phyloP scores from a whole-genome alignment of 73 alveolate species.

The Durusdinium trenchii region DNA sequence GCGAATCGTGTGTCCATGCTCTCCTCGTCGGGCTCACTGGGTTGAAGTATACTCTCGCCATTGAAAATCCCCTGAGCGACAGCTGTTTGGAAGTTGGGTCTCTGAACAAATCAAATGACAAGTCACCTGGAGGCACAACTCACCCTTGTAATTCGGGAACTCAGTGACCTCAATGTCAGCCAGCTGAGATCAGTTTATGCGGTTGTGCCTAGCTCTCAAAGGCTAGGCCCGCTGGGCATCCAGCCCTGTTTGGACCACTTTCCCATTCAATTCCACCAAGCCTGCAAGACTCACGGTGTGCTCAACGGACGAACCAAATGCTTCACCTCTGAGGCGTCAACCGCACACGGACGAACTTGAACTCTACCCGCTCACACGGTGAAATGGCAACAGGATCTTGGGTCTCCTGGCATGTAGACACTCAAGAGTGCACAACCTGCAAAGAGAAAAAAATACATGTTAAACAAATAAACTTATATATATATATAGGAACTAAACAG shows the following conservation, averaged over 20 bases:
- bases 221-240: not conserved
- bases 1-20: too few species aligned
- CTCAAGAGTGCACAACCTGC: not conserved
- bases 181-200: not conserved
- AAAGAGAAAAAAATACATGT: not conserved
- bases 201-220: not conserved
- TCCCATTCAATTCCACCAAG: slow-evolving; percentile 81
- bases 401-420: slow-evolving; percentile 48
- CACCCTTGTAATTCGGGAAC: slow-evolving; percentile 58
- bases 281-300: not conserved
- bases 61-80: slow-evolving; percentile 68
- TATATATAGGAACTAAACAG: not conserved
- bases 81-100: not conserved
- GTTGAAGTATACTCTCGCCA: slow-evolving; percentile 75
- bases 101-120: not conserved
- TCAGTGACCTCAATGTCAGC: slow-evolving; percentile 50
- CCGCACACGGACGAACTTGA: slow-evolving; percentile 49
- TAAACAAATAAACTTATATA: not conserved
- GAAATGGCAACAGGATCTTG: slow-evolving; percentile 68
- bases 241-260: slow-evolving; percentile 68
- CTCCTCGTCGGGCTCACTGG: slow-evolving; percentile 32
- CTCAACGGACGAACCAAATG: too few species aligned
- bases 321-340: not conserved
- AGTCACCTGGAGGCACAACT: slow-evolving; percentile 63
- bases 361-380: slow-evolving; percentile 65